Percentiles rank a stretch among this genome's conserved stretches.
These are phyloP conservation scores for Fusarium domesticum DNA, from an alignment of 2,329 filamentous ascomycete genomes.

Conservation along the genomic window DNA sequence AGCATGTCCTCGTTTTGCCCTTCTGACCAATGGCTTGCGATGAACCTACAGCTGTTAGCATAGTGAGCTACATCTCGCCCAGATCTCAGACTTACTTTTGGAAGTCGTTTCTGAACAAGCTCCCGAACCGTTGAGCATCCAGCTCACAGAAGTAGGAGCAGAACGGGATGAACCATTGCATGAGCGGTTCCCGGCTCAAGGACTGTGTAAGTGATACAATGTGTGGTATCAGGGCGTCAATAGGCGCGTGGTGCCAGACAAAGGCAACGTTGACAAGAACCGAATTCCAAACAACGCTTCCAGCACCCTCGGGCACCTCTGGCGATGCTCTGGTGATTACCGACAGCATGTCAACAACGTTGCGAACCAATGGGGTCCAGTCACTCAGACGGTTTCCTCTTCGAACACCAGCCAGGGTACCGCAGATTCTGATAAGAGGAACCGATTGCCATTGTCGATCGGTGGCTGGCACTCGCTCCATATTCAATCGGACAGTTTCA, in stretches of 20 bases:
- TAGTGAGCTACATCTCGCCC: slow-evolving; percentile 14
- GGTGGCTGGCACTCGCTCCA: slow-evolving; percentile 29
- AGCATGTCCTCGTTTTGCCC: slow-evolving; percentile 63
- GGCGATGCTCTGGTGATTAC: slow-evolving; percentile 41
- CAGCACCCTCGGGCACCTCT: slow-evolving; percentile 35
- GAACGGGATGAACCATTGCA: slow-evolving; percentile 76
- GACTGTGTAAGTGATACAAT: slow-evolving; percentile 63
- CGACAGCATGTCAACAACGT: slow-evolving; percentile 52
- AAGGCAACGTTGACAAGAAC: slow-evolving; percentile 61
- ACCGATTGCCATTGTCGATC: slow-evolving; percentile 39
- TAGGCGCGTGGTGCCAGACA: slow-evolving; percentile 70
- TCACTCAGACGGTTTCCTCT: slow-evolving; percentile 70
- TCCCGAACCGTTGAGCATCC: slow-evolving; percentile 70
- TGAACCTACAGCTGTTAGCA: slow-evolving; percentile 57
- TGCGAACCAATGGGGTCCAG: slow-evolving; percentile 66
- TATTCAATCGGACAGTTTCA: slow-evolving; percentile 42
- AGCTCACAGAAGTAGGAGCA: slow-evolving; percentile 78
- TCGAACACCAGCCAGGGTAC: slow-evolving; percentile 72
- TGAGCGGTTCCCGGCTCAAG: slow-evolving; percentile 63
- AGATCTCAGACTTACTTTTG: slow-evolving; percentile 58
- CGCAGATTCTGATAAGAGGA: slow-evolving; percentile 58
- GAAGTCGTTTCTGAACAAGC: slow-evolving; percentile 75
- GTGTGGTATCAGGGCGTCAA: slow-evolving; percentile 72
- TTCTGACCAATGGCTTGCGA: slow-evolving; percentile 70
- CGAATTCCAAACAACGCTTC: slow-evolving; percentile 52